These are phyloP conservation scores for Chlorella sp. DNA, from an alignment of 139 green algal species.

Conservation along the genomic window DNA sequence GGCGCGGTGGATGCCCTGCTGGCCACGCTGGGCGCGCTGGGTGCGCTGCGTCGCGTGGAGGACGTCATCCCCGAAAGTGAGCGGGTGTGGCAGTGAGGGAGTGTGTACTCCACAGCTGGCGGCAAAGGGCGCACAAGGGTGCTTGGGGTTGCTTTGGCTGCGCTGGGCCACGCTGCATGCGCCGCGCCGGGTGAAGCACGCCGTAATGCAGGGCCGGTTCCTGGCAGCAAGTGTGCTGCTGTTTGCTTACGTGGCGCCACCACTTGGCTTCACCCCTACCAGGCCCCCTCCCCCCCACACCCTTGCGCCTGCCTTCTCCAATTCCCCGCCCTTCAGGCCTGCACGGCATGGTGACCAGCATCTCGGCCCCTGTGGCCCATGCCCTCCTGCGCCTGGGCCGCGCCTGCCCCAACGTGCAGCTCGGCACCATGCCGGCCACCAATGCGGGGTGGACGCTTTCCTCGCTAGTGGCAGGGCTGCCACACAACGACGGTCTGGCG, in stretches of 20 bases:
- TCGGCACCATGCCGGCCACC: conserved; percentile 1
- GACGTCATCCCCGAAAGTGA: neutral
- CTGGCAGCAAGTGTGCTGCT: no score
- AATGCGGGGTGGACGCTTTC: conserved; percentile 7
- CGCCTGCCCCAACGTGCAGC: neutral
- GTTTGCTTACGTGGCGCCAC: no score
- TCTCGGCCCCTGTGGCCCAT: neutral
- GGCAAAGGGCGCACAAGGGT: no score
- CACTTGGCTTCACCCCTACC: no score
- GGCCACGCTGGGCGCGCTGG: neutral
- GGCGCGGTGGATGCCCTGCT: neutral
- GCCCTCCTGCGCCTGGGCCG: neutral
- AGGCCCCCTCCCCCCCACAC: no score
- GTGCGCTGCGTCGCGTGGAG: neutral
- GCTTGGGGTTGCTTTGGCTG: no score
- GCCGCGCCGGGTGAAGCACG: neutral
- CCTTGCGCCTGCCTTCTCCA: neutral
- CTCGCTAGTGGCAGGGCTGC: neutral
- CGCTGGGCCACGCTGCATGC: no score
- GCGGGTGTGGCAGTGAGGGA: no score
- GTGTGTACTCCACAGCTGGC: no score
- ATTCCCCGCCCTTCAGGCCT: no score
- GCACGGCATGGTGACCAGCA: conserved; percentile 3
- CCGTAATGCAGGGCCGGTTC: no score
- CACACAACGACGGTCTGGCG: neutral